Evolutionary conservation across 2,329 filamentous ascomycete genomes (phyloP), one percentile per base, ranked within the genome.

Genomic region (Alternaria tenuissima): DNA sequence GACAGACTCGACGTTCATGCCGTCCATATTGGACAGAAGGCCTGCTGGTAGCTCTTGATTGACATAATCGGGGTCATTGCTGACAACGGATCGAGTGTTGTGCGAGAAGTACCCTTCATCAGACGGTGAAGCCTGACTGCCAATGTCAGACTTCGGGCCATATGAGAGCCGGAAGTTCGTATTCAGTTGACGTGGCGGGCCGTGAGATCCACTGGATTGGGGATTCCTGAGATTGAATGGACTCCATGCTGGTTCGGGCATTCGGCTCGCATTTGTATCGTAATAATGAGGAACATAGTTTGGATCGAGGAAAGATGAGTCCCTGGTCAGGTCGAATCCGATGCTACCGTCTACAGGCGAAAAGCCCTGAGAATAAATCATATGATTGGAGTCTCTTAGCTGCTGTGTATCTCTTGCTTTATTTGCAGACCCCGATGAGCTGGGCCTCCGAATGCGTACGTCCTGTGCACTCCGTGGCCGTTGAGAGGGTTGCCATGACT

Each of bases 71-170:
- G 67, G 63, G 7, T 77, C 75, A 63, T 72, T 67, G 59, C 76
- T 75, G 3, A 72, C 58, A 20, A 76, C 62, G 18, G 77, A 79
- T 6, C 67, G 74, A 5, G 69, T 48, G 20, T 61, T 64, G 11
- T 69, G 64, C 20, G 76, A 75, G 7, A 67, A 55, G 43, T 78
- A 79, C 5, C 76, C 77, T 43, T 76, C 78, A 52, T 79, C 76
- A 71, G 42, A 61, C 51, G 43, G 55, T 61, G 14, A 46, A 32
- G 46, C 64, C 30, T 62, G 55, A 42, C 67, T 73, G 12, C 61
- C 69, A 11, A 71, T 38, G 18, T 76, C 73, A 9, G 74, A 76
- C 41, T 49, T 58, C 8, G 39, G 67, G 20, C 64, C 59, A 32
- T 64, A 66, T 38, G 69, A 71, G 16, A 48, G 28, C 47, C 47